Conservation (phyloP, 1,139 yeast species). For the Hansenula sp. region DNA sequence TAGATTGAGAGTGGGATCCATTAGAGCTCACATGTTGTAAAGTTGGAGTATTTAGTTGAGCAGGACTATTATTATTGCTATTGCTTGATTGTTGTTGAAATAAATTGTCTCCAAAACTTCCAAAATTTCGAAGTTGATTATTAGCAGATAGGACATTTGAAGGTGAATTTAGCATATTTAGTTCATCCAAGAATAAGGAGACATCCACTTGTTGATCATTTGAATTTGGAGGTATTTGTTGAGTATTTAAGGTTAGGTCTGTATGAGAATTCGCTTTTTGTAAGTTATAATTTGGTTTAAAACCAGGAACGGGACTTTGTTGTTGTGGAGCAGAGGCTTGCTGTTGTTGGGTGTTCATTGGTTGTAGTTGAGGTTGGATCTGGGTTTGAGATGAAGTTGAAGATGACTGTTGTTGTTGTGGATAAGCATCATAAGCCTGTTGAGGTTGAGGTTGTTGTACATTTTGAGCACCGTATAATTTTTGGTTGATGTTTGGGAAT, state of each 20-base stretch:
- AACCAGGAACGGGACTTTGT: conserved; percentile 14
- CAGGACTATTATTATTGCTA: conserved; percentile 2
- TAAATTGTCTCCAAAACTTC: neutral
- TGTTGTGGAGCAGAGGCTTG: neutral
- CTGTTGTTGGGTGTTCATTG: neutral
- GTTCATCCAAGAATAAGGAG: conserved; percentile 14
- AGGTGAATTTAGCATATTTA: conserved; percentile 12
- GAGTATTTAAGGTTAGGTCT: conserved; percentile 4
- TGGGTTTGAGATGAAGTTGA: neutral
- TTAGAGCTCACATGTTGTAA: neutral
- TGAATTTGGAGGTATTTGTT: neutral
- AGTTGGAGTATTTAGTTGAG: conserved; percentile 2
- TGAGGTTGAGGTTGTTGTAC: neutral
- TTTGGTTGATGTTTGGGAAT: conserved; percentile 1
- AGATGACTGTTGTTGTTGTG: neutral
- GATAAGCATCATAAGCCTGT: neutral
- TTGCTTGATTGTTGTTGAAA: neutral
- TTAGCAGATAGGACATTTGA: conserved; percentile 6
- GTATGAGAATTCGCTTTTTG: conserved; percentile 13
- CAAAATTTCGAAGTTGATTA: neutral
- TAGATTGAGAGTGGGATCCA: conserved; percentile 1
- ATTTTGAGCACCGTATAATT: neutral
- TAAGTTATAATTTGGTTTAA: conserved; percentile 13
- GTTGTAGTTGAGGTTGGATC: neutral
- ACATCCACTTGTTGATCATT: conserved; percentile 2